phyloP scores from a whole-genome alignment of 2,329 filamentous ascomycete species.

The Calonectria ilicicola region DNA sequence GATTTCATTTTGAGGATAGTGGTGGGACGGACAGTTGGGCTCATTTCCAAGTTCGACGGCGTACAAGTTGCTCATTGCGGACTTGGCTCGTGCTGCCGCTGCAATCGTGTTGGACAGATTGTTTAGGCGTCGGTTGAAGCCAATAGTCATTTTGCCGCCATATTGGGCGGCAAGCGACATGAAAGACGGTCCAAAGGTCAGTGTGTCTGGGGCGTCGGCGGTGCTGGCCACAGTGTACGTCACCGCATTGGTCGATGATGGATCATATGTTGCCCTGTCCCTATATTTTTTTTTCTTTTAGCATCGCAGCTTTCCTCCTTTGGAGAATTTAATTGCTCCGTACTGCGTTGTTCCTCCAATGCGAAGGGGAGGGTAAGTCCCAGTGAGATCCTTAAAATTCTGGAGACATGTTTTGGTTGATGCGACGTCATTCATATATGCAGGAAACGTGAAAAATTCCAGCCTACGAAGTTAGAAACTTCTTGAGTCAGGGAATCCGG shows the following conservation, averaged over 20 bases:
- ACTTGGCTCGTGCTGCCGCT: constrained; percentile 59
- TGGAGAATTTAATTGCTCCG: background rate
- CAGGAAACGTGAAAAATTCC: constrained; percentile 69
- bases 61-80: constrained; percentile 60
- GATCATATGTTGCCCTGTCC: constrained; percentile 65
- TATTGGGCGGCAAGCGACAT: constrained; percentile 63
- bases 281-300: background rate
- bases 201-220: constrained; percentile 58
- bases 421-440: constrained; percentile 64
- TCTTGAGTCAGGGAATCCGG: background rate
- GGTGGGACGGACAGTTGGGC: constrained; percentile 58
- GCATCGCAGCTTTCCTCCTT: no score
- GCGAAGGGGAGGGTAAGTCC: constrained; percentile 64
- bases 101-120: constrained; percentile 65
- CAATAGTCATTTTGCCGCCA: constrained; percentile 61
- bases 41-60: constrained; percentile 70
- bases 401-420: constrained; percentile 63
- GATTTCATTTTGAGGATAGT: background rate
- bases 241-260: constrained; percentile 58
- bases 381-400: constrained; percentile 63
- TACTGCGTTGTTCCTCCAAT: constrained; percentile 70
- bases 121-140: constrained; percentile 65
- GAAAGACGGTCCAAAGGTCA: constrained; percentile 66
- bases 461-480: constrained; percentile 48
- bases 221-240: constrained; percentile 61